A percentile compares a stretch with the other conserved stretches of the same genome.
These are phyloP conservation scores for Hypoxylon cercidicola DNA, from an alignment of 495 filamentous ascomycete genomes.

Conservation along the genomic window DNA sequence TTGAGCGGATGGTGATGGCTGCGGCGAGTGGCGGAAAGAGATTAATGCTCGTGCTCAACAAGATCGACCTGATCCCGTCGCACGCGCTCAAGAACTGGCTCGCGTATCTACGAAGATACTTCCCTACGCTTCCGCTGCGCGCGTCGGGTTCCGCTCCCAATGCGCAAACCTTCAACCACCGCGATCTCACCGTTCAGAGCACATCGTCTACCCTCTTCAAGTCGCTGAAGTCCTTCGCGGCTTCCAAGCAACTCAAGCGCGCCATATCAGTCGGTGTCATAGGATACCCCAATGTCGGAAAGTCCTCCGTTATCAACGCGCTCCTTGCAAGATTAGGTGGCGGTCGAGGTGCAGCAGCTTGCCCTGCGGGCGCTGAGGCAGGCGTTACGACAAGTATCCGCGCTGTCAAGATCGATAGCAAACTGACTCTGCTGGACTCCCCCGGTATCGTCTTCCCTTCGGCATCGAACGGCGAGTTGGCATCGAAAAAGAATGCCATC, in stretches of 20 bases:
- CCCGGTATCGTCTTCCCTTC: conserved; percentile 94
- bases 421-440: conserved; percentile 92
- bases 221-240: conserved; percentile 90
- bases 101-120: conserved; percentile 83
- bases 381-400: conserved; percentile 91
- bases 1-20: conserved; percentile 89
- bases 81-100: conserved; percentile 86
- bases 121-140: conserved; percentile 91
- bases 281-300: conserved; percentile 97
- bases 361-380: conserved; percentile 90
- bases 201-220: conserved; percentile 90
- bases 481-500: conserved; percentile 66
- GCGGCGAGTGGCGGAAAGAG: conserved; percentile 85
- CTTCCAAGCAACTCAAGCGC: conserved; percentile 83
- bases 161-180: conserved; percentile 92
- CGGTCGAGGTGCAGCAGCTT: conserved; percentile 70
- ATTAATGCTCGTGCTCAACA: conserved; percentile 94
- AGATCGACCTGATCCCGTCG: conserved; percentile 91
- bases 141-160: conserved; percentile 85
- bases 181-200: conserved; percentile 83
- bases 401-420: conserved; percentile 93
- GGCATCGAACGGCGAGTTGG: conserved; percentile 36
- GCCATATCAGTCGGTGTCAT: conserved; percentile 93
- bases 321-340: conserved; percentile 83
- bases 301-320: conserved; percentile 96